Base-by-base conservation (phyloP, 2,329 filamentous ascomycete genomes). In the Neonectria sp. region DNA sequence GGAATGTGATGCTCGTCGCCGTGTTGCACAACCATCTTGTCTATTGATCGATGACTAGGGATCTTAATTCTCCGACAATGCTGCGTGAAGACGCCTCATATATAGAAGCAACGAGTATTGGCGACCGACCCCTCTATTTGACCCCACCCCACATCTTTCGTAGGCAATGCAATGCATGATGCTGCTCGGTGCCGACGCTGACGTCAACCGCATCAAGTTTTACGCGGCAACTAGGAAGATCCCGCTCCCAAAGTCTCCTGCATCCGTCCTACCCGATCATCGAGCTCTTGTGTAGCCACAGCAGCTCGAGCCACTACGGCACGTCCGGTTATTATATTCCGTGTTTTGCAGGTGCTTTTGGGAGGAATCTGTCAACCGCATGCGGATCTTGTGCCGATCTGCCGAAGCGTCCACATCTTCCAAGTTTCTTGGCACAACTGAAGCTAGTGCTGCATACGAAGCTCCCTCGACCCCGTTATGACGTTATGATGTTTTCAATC, bases 1-100 rank as follows among this genome's bases (percentile, higher is more conserved):
- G 88, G 87, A 59, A 90, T 88, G 8, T 87, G 72, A 69, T 86
- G 82, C 48, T 86, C 80, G 68, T 89, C 82, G 68, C 82, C 82
- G 76, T 86, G 82, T 68, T 88, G 86, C 66, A 81, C 76, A 62
- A 86, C 85, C 85, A 87, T 86, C 25, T 69, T 82, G 73, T n/a
- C 37, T 35, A 35, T 40, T 40, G 13, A 40, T 40, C 6, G 15
- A 40, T 40, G 15, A n/a, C 15, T 40, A 6, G 37, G 8, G n/a
- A n/a, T 40, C 37, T 40, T 2, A n/a, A n/a, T 6, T 6, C 15
- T n/a, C 2, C 37, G 33, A 40, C 2, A n/a, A n/a, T 40, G 6
- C 37, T 7, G 37, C 37, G 37, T 17, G 11, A 45, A 12, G 40
- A 45, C 40, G 4, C 40, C n/a, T n/a, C 15, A 6, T 45, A 45